These are phyloP conservation scores for Torrubiella hemipterigena DNA, from an alignment of 2,329 filamentous ascomycete species.

Conservation along the genomic window DNA sequence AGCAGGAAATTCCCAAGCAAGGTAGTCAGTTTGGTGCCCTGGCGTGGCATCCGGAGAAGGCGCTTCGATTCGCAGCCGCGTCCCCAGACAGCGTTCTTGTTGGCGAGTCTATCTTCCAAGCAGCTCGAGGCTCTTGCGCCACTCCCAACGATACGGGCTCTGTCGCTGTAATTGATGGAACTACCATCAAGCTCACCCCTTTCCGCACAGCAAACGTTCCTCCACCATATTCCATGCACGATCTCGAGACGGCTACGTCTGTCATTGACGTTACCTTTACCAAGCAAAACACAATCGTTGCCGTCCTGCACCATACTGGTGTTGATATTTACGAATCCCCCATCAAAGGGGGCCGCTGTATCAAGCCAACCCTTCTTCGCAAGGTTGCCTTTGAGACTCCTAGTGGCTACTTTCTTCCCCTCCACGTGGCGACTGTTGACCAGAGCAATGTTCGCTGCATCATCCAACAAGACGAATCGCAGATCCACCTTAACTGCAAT, in stretches of 20 bases:
- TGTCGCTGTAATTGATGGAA: constrained; percentile 77
- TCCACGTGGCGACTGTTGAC: constrained; percentile 19
- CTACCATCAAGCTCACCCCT: constrained; percentile 69
- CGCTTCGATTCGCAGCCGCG: constrained; percentile 53
- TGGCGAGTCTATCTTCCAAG: constrained; percentile 56
- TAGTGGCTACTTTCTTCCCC: constrained; percentile 13
- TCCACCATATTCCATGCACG: constrained; percentile 81
- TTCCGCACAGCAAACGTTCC: constrained; percentile 75
- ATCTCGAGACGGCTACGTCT: constrained; percentile 50
- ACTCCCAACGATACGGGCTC: constrained; percentile 67
- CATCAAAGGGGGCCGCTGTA: constrained; percentile 40
- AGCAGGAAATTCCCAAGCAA: constrained; percentile 61
- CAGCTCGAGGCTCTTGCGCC: constrained; percentile 54
- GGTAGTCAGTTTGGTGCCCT: constrained; percentile 19
- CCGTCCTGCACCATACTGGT: constrained; percentile 55
- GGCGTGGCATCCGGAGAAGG: constrained; percentile 81
- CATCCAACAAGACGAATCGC: constrained; percentile 15
- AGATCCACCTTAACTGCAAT: constrained; percentile 12
- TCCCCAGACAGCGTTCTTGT: constrained; percentile 39
- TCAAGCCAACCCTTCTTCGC: constrained; percentile 27
- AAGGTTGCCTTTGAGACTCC: constrained; percentile 24
- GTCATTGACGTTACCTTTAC: constrained; percentile 67
- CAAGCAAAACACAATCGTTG: constrained; percentile 50
- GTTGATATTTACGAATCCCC: constrained; percentile 63
- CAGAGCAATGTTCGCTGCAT: constrained; percentile 18